These are phyloP conservation scores for Dichomitus squalens DNA, from an alignment of 1,284 basidiomycete genomes.

Conservation along the genomic window DNA sequence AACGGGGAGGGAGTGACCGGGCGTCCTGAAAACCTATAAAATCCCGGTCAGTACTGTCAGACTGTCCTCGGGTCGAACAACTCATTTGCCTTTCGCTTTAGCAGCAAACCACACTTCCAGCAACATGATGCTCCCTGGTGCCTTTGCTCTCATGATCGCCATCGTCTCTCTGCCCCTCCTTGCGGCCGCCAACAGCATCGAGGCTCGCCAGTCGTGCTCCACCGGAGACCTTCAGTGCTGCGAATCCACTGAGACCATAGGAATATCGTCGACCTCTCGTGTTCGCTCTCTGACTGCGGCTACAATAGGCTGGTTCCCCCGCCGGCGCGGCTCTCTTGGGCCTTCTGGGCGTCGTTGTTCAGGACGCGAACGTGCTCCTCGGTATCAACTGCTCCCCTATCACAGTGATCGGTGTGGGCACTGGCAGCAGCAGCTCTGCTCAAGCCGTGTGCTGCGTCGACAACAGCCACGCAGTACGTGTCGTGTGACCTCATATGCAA, in stretches of 20 bases:
- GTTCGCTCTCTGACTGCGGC: not conserved
- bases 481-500: too few relatives aligned
- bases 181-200: slow-evolving; percentile 23
- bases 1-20: too few relatives aligned
- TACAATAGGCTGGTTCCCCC: too few relatives aligned
- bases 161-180: slow-evolving; percentile 20
- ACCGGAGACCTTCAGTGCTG: slow-evolving; percentile 32
- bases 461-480: too few relatives aligned
- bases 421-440: too few relatives aligned
- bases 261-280: too few relatives aligned
- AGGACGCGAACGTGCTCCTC: slow-evolving; percentile 27
- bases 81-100: not conserved
- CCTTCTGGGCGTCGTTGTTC: slow-evolving; percentile 27
- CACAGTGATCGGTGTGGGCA: slow-evolving; percentile 27
- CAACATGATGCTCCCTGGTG: slow-evolving; percentile 17
- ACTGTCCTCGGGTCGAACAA: slow-evolving; percentile 7
- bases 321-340: slow-evolving; percentile 18
- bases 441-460: too few relatives aligned
- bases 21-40: too few relatives aligned
- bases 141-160: slow-evolving; percentile 7
- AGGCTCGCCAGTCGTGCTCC: slow-evolving; percentile 23
- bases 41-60: too few relatives aligned
- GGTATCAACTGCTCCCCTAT: slow-evolving; percentile 34
- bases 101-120: not conserved
- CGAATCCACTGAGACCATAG: slow-evolving; percentile 13